Evolutionary conservation across 352 stramenopile genomes (phyloP), one percentile per base, ranked within the genome.

Genomic region (Pythium grandisporangium): DNA sequence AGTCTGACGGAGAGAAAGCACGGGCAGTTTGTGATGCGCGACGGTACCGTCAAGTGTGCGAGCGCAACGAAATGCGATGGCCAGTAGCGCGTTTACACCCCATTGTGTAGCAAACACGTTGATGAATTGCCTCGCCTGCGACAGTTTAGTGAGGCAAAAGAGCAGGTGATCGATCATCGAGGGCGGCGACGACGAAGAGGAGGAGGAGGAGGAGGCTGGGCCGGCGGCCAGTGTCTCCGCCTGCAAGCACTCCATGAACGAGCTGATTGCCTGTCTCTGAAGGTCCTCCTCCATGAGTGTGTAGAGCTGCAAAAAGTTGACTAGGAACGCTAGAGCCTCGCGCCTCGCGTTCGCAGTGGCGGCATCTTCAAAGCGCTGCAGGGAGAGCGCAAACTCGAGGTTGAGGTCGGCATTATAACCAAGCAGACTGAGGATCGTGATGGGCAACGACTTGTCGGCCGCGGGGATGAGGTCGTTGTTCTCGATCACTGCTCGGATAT

Each of bases 361-460:
- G 0, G 62, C 62, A 13, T 47, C 42, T 27, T 56, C 46, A 22
- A 82, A 77, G 5, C 63, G 55, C 2, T 66, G 35, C 4, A 89
- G 53, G 1, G 63, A 63, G 8, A 57, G 40, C 13, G 58, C 56
- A 22, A 86, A 83, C 25, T 85, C 76, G 21, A 63, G 63, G 25
- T 82, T 85, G 7, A 89, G 45, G 44, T 89, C 72, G 0, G 72
- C 53, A 14, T 70, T 84, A 51, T 82, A 89, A 0, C 76, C 76
- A 1, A 89, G 55, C 24, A 89, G 48, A 24, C 70, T 69, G 10
- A 89, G 38, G 17, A 89, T 66, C 6, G 76, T 63, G 2, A 85
- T 66, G 8, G 63, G 57, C 6, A 84, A 42, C 4, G 70, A 54
- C 35, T 89, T 86, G 41, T 84, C 66, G 3, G 56, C 55, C 0